Evolutionary conservation across 225 moss, liverwort and hornwort genomes (phyloP).

Genomic region (Straminergon stramineum): DNA sequence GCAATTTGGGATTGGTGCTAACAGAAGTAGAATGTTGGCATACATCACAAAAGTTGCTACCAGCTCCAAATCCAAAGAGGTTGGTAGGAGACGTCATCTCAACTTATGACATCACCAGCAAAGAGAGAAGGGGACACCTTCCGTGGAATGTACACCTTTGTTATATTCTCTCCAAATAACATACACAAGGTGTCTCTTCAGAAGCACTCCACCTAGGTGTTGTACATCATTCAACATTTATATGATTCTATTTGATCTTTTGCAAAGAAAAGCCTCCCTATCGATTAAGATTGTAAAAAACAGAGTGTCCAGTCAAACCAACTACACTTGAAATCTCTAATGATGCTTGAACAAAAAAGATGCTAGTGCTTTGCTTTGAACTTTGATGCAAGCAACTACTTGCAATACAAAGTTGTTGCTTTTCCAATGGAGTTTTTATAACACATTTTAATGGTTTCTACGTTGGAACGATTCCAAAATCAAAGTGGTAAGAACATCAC

Average conservation of each 20-base stretch:
- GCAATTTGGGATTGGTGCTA: background rate
- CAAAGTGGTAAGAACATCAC: background rate
- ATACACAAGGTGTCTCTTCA: rapidly evolving
- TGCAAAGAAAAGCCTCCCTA: background rate
- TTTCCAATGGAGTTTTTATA: background rate
- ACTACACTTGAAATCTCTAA: background rate
- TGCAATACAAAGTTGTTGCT: background rate
- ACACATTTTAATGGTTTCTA: too few species aligned
- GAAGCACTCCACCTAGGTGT: background rate
- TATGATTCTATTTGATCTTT: background rate
- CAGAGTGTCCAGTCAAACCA: background rate
- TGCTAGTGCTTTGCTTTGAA: background rate
- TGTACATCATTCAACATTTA: background rate
- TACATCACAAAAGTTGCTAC: background rate
- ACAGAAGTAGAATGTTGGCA: background rate
- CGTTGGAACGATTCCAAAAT: rapidly evolving
- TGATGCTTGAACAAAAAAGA: background rate
- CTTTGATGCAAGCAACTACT: background rate
- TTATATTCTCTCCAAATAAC: background rate
- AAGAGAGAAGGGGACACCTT: background rate
- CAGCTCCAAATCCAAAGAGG: background rate
- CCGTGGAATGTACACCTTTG: background rate
- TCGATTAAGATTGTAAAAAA: too few species aligned
- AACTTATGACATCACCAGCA: background rate
- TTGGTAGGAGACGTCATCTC: background rate